phyloP scores from a whole-genome alignment of 2,329 filamentous ascomycete species.

The Ascosphaera pollenicola region DNA sequence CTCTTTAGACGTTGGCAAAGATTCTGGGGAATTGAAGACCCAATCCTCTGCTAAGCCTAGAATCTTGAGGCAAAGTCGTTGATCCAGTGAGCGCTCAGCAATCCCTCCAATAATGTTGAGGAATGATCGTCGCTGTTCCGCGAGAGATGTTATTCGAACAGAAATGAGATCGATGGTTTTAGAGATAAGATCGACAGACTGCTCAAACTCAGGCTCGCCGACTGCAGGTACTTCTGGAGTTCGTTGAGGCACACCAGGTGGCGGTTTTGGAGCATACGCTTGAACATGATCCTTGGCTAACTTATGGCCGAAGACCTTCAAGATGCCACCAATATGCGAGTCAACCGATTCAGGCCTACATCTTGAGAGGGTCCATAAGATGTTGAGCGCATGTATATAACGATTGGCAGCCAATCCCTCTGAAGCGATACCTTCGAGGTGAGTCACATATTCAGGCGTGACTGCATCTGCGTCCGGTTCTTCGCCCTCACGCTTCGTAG shows the following conservation, averaged over 20 bases:
- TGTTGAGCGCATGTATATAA: constrained; percentile 74
- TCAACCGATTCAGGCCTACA: constrained; percentile 75
- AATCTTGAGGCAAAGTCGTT: constrained; percentile 73
- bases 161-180: constrained; percentile 90
- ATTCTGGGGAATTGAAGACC: constrained; percentile 90
- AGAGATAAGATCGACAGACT: constrained; percentile 78
- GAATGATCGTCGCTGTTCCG: constrained; percentile 79
- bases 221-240: constrained; percentile 14
- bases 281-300: constrained; percentile 81
- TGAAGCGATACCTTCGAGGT: constrained; percentile 64
- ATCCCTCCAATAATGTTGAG: constrained; percentile 85
- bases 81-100: constrained; percentile 83
- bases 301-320: constrained; percentile 85
- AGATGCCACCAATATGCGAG: constrained; percentile 63
- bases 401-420: constrained; percentile 65
- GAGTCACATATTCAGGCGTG: constrained; percentile 68
- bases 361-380: constrained; percentile 75
- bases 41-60: constrained; percentile 83
- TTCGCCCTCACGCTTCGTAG: constrained; percentile 57
- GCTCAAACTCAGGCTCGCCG: constrained; percentile 56
- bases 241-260: constrained; percentile 13
- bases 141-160: constrained; percentile 74
- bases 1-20: constrained; percentile 92
- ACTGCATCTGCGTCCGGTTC: constrained; percentile 54
- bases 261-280: constrained; percentile 35